These are phyloP conservation scores for Aspergillus conjunctus DNA, from an alignment of 495 filamentous ascomycete genomes.

Conservation along the genomic window DNA sequence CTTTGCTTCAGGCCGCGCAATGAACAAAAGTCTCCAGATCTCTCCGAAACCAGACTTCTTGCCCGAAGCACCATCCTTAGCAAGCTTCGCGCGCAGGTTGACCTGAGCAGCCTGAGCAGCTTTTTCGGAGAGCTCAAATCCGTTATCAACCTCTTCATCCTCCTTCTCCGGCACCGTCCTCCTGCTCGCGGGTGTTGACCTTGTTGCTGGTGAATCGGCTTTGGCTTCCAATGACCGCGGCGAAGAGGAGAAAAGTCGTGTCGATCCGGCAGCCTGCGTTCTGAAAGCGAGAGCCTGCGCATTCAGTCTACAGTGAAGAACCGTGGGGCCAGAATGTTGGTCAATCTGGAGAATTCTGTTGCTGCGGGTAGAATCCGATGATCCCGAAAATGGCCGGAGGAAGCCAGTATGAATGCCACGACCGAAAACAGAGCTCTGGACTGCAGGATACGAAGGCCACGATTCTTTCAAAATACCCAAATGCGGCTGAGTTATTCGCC, in stretches of 20 bases:
- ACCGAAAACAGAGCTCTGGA: conserved; percentile 9
- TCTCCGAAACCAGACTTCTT: conserved; percentile 70
- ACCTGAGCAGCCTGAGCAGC: conserved; percentile 85
- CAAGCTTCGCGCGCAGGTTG: conserved; percentile 83
- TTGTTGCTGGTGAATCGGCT: conserved; percentile 24
- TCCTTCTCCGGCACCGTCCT: conserved; percentile 30
- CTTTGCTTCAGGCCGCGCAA: conserved; percentile 81
- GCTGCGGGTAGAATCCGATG: conserved; percentile 29
- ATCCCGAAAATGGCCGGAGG: conserved; percentile 31
- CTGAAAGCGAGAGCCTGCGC: conserved; percentile 18
- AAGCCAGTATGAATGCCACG: conserved; percentile 15
- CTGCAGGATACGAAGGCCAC: conserved; percentile 10
- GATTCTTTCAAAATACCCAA: conserved; percentile 26
- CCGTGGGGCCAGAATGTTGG: conserved; percentile 20
- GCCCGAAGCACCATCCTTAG: conserved; percentile 69
- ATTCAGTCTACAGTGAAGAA: conserved; percentile 22
- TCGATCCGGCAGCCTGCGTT: conserved; percentile 28
- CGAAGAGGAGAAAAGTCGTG: conserved; percentile 36
- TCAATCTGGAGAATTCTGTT: conserved; percentile 13
- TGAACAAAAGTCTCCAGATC: conserved; percentile 83
- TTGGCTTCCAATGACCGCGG: conserved; percentile 33
- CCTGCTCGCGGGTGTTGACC: conserved; percentile 18
- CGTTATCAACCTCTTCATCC: conserved; percentile 55
- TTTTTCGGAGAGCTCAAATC: conserved; percentile 71
- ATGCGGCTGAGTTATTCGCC: conserved; percentile 27